These are phyloP conservation scores for Zymoseptoria pseudotritici DNA, from an alignment of 2,329 filamentous ascomycete species.

Conservation along the genomic window DNA sequence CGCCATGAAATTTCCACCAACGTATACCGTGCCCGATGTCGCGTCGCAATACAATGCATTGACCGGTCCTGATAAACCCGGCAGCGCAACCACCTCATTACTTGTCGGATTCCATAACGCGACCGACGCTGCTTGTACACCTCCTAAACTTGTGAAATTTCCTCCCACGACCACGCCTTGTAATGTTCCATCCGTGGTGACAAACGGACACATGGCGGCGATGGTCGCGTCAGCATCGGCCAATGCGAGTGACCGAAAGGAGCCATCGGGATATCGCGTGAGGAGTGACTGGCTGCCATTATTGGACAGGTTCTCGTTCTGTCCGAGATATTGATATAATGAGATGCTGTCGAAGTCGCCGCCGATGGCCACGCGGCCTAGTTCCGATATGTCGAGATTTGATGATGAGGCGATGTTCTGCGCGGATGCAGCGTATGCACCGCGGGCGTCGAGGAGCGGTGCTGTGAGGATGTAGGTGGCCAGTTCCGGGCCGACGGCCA, in stretches of 20 bases:
- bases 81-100: slow-evolving; percentile 61
- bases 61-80: slow-evolving; percentile 77
- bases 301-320: slow-evolving; percentile 59
- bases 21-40: slow-evolving; percentile 70
- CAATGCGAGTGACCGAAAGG: slow-evolving; percentile 66
- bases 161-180: slow-evolving; percentile 79
- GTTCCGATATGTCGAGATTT: slow-evolving; percentile 67
- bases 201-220: slow-evolving; percentile 76
- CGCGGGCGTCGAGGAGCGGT: slow-evolving; percentile 15
- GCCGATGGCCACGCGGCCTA: slow-evolving; percentile 77
- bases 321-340: slow-evolving; percentile 75
- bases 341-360: slow-evolving; percentile 91
- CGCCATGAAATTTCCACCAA: slow-evolving; percentile 78
- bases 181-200: slow-evolving; percentile 56
- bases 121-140: slow-evolving; percentile 66
- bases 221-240: slow-evolving; percentile 77
- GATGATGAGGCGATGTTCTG: slow-evolving; percentile 50
- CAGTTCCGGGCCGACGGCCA: slow-evolving; percentile 30
- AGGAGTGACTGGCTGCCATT: slow-evolving; percentile 80
- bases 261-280: slow-evolving; percentile 75
- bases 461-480: slow-evolving; percentile 25
- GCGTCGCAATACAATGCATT: slow-evolving; percentile 76
- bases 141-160: slow-evolving; percentile 88
- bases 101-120: slow-evolving; percentile 73
- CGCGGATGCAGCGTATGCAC: slow-evolving; percentile 14